A percentile compares a stretch with the other conserved stretches of the same genome.
phyloP scores from a whole-genome alignment of 495 filamentous ascomycete genomes.

The Podospora comata region DNA sequence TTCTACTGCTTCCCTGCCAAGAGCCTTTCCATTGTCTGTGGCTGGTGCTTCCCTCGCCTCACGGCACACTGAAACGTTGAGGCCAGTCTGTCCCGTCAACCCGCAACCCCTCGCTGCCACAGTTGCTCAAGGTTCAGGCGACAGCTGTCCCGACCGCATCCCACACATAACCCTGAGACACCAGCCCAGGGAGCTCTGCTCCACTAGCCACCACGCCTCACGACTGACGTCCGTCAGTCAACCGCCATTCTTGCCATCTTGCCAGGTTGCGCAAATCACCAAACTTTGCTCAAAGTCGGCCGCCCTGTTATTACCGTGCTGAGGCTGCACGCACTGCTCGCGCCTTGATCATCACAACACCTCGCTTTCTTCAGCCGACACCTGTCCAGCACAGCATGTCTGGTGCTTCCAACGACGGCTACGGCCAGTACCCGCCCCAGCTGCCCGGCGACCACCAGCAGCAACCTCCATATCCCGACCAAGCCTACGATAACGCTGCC shows the following conservation, averaged over 20 bases:
- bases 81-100: slow-evolving; percentile 31
- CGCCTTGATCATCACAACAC: slow-evolving; percentile 13
- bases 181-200: slow-evolving; percentile 7
- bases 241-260: slow-evolving; percentile 11
- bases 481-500: slow-evolving; percentile 37
- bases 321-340: slow-evolving; percentile 18
- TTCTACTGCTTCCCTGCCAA: background rate
- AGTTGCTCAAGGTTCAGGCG: slow-evolving; percentile 15
- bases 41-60: background rate
- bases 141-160: slow-evolving; percentile 11
- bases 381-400: slow-evolving; percentile 39
- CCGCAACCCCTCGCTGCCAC: slow-evolving; percentile 24
- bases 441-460: slow-evolving; percentile 50
- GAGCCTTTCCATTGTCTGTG: background rate
- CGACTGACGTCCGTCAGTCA: slow-evolving; percentile 9
- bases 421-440: slow-evolving; percentile 61
- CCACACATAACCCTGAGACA: slow-evolving; percentile 14
- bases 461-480: slow-evolving; percentile 38
- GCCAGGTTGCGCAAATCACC: slow-evolving; percentile 7
- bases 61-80: slow-evolving; percentile 12
- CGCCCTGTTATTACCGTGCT: slow-evolving; percentile 2
- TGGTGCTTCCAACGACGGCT: slow-evolving; percentile 51
- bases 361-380: slow-evolving; percentile 15
- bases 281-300: background rate
- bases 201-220: slow-evolving; percentile 16